Conservation (phyloP, 2,329 filamentous ascomycete genomes). For the Domatiomyces globalis region DNA sequence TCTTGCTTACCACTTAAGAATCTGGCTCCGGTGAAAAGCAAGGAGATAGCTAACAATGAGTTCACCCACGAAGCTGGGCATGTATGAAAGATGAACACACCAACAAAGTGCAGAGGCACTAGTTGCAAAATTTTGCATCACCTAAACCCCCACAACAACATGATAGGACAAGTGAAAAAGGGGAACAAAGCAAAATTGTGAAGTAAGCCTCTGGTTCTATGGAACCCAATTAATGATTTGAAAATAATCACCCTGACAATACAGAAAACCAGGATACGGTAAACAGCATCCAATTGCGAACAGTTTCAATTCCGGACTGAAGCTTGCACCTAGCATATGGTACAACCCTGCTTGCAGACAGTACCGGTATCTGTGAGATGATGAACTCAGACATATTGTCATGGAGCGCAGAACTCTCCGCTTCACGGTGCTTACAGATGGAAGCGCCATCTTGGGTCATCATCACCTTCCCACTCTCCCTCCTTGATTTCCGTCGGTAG, state of each 20-base stretch:
- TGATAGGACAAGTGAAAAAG: neutral
- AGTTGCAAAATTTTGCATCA: neutral
- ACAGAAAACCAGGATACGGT: too few relatives aligned
- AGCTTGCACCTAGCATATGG: neutral
- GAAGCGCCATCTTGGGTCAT: conserved; percentile 18
- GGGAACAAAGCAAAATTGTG: neutral
- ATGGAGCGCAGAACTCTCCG: neutral
- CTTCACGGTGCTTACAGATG: conserved; percentile 3
- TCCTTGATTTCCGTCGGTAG: conserved; percentile 13
- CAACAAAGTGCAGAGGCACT: neutral
- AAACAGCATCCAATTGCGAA: neutral
- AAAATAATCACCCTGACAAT: neutral
- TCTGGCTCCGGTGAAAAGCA: too few relatives aligned
- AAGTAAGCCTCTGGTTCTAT: neutral
- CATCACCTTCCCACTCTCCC: conserved; percentile 21
- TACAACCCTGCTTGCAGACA: neutral
- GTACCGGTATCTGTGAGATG: neutral
- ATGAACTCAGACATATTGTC: neutral
- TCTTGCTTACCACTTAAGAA: too few relatives aligned
- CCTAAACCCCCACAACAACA: neutral
- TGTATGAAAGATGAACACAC: too few relatives aligned
- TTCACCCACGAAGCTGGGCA: too few relatives aligned
- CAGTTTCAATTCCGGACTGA: neutral
- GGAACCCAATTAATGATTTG: too few relatives aligned
- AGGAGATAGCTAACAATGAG: too few relatives aligned